Conservation (phyloP, 495 filamentous ascomycete genomes). For the Bombardia bombarda region DNA sequence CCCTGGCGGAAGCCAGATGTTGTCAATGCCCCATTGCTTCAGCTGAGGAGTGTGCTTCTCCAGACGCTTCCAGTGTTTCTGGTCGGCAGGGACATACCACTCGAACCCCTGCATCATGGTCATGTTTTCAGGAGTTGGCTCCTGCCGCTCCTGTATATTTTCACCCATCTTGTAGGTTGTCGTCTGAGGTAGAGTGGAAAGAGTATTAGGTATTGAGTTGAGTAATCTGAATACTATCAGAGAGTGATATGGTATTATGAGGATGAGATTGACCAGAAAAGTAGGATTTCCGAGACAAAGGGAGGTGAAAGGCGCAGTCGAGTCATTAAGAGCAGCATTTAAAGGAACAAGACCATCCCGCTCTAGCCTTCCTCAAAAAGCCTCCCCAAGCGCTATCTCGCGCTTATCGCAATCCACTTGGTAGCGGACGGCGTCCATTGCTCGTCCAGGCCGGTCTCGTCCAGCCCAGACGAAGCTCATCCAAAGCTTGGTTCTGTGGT, state of each 20-base stretch:
- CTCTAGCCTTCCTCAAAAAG: too few species aligned
- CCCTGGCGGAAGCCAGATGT: slow-evolving; percentile 65
- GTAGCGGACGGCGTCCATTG: too few species aligned
- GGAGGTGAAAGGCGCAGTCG: not conserved
- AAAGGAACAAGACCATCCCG: too few species aligned
- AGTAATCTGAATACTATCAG: too few species aligned
- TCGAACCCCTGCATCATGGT: slow-evolving; percentile 68
- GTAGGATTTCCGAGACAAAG: not conserved
- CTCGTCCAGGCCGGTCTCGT: too few species aligned
- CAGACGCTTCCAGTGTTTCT: slow-evolving; percentile 57
- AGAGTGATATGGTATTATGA: not conserved
- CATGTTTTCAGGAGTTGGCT: slow-evolving; percentile 35
- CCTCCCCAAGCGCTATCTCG: too few species aligned
- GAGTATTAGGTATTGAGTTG: too few species aligned
- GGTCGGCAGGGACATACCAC: slow-evolving; percentile 63
- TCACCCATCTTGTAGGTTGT: not conserved
- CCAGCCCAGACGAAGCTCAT: too few species aligned
- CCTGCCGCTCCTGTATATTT: not conserved
- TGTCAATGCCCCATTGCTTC: slow-evolving; percentile 54
- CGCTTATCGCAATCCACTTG: too few species aligned
- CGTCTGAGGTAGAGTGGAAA: too few species aligned
- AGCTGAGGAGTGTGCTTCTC: slow-evolving; percentile 44
- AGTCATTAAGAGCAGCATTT: not conserved
- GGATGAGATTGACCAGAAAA: not conserved
- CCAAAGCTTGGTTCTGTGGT: too few species aligned